Conservation (phyloP, 1,284 basidiomycete species). For the Tylopilus microsporus region DNA sequence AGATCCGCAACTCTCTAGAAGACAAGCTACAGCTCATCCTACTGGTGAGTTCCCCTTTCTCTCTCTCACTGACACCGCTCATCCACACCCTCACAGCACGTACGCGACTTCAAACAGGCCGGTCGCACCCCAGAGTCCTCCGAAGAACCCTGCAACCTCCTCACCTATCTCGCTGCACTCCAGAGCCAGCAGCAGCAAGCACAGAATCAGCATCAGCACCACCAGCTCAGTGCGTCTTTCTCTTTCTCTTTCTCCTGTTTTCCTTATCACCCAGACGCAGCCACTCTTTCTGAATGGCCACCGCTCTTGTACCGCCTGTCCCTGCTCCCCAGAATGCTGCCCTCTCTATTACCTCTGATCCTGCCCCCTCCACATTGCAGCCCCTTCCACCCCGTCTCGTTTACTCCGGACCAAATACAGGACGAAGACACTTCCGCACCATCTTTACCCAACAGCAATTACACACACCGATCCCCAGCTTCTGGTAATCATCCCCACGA, state of each 20-base stretch:
- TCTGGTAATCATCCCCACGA: no score
- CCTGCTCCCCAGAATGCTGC: constrained; percentile 15
- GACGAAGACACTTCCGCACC: not conserved
- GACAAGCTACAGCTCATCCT: constrained; percentile 27
- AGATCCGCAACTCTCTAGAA: constrained; percentile 19
- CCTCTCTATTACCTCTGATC: constrained; percentile 25
- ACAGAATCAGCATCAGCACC: constrained; percentile 27
- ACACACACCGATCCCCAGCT: no score
- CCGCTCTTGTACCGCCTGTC: constrained; percentile 2
- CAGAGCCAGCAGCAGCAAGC: constrained; percentile 30
- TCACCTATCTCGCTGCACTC: constrained; percentile 24
- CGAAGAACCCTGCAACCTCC: constrained; percentile 25
- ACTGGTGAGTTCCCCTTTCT: constrained; percentile 9
- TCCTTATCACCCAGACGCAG: constrained; percentile 21
- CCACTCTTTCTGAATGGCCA: constrained; percentile 24
- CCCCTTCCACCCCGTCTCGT: constrained; percentile 61
- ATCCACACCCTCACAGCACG: constrained; percentile 17
- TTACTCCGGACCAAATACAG: constrained; percentile 76
- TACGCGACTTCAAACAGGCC: constrained; percentile 31
- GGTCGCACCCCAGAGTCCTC: constrained; percentile 32
- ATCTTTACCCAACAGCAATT: constrained; percentile 13
- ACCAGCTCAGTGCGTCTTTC: constrained; percentile 30
- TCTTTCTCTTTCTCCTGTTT: not conserved
- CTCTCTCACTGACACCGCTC: fast-evolving
- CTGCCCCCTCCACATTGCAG: constrained; percentile 26